phyloP scores from a whole-genome alignment of 2,329 filamentous ascomycete species.

The Scedosporium aurantiacum region DNA sequence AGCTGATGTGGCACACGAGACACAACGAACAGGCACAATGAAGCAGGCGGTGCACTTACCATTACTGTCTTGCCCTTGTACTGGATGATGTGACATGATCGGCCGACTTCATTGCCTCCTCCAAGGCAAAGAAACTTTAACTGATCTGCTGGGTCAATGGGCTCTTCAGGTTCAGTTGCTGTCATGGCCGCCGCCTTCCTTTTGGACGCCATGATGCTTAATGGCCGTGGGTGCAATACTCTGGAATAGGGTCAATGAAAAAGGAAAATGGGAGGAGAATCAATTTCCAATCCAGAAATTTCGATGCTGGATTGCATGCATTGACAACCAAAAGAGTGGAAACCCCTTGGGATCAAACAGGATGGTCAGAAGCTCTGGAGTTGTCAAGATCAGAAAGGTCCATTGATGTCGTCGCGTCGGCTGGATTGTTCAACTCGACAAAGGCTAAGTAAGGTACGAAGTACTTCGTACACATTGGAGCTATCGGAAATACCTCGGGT shows the following conservation, averaged over 20 bases:
- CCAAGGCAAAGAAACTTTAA: slow-evolving; percentile 88
- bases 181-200: slow-evolving; percentile 53
- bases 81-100: slow-evolving; percentile 94
- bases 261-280: background rate
- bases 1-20: background rate
- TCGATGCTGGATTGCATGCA: no score
- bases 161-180: slow-evolving; percentile 54
- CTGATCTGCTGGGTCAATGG: slow-evolving; percentile 86
- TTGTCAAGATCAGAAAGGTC: background rate
- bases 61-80: slow-evolving; percentile 99
- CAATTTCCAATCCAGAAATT: no score
- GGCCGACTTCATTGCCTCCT: slow-evolving; percentile 91
- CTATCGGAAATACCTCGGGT: background rate
- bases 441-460: no score
- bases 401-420: no score
- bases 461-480: background rate
- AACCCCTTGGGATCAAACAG: no score
- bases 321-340: no score
- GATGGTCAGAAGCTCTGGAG: no score
- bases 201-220: slow-evolving; percentile 70
- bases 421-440: no score
- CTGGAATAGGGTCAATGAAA: background rate
- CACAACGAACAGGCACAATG: background rate
- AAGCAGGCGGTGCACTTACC: slow-evolving; percentile 38
- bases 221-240: background rate